These are phyloP conservation scores for Apiospora arundinis DNA, from an alignment of 2,329 filamentous ascomycete genomes.

Conservation along the genomic window DNA sequence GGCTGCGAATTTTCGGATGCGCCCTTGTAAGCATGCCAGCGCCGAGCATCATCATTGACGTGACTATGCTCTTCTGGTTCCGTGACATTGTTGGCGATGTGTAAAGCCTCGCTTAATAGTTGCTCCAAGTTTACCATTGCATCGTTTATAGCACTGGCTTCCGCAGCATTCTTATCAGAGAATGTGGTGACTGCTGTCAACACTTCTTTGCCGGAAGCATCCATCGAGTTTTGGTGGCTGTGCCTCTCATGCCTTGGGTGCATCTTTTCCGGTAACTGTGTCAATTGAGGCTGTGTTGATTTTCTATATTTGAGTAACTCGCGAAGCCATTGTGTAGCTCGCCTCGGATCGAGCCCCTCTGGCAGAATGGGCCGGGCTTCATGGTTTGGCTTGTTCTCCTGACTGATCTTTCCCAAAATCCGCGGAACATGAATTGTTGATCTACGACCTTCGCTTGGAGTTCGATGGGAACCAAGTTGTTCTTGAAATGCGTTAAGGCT, in stretches of 20 bases:
- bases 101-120: slow-evolving; percentile 53
- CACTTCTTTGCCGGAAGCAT: slow-evolving; percentile 23
- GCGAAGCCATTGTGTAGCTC: slow-evolving; percentile 37
- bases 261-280: slow-evolving; percentile 35
- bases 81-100: slow-evolving; percentile 49
- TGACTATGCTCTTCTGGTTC: slow-evolving; percentile 35
- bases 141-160: slow-evolving; percentile 33
- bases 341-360: slow-evolving; percentile 30
- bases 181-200: slow-evolving; percentile 35
- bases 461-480: not conserved
- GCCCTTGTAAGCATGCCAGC: not conserved
- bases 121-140: slow-evolving; percentile 49
- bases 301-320: slow-evolving; percentile 34
- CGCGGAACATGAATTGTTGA: slow-evolving; percentile 27
- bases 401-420: slow-evolving; percentile 14
- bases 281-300: slow-evolving; percentile 29
- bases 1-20: slow-evolving; percentile 5
- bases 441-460: slow-evolving; percentile 7
- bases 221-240: slow-evolving; percentile 29
- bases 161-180: slow-evolving; percentile 33
- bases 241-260: slow-evolving; percentile 31
- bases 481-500: not conserved
- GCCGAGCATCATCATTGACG: slow-evolving; percentile 29
- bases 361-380: slow-evolving; percentile 24
- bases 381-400: slow-evolving; percentile 21